Conservation (phyloP, 1,284 basidiomycete genomes). For the Athelia sp. region DNA sequence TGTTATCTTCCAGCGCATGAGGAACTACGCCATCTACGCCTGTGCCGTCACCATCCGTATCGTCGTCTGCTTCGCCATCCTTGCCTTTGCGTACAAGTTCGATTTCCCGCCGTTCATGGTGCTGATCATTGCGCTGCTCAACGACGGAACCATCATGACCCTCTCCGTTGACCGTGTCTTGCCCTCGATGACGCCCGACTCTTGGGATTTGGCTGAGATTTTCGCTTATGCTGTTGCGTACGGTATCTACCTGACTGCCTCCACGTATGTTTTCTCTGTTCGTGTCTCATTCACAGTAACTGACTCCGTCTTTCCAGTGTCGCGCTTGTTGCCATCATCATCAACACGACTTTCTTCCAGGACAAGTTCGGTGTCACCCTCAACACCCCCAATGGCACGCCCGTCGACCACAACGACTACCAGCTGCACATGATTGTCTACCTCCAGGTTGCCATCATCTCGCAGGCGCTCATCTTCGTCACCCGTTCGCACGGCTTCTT, state of each 20-base stretch:
- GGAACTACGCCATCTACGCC: slow-evolving; percentile 92
- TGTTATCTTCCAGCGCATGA: slow-evolving; percentile 97
- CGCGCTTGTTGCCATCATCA: slow-evolving; percentile 78
- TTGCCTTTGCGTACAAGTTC: slow-evolving; percentile 94
- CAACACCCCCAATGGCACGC: slow-evolving; percentile 30
- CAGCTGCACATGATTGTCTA: slow-evolving; percentile 81
- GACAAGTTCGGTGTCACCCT: slow-evolving; percentile 77
- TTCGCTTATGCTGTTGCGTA: slow-evolving; percentile 95
- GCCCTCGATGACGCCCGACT: slow-evolving; percentile 87
- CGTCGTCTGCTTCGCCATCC: slow-evolving; percentile 93
- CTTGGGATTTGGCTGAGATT: slow-evolving; percentile 95
- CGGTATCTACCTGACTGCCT: slow-evolving; percentile 87
- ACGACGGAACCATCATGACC: slow-evolving; percentile 99
- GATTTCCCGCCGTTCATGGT: slow-evolving; percentile 99
- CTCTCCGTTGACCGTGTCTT: slow-evolving; percentile 95
- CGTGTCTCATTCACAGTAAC: background rate
- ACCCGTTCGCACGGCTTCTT: slow-evolving; percentile 96
- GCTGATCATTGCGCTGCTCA: slow-evolving; percentile 93
- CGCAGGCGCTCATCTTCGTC: slow-evolving; percentile 96
- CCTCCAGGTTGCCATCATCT: slow-evolving; percentile 95
- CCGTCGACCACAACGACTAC: slow-evolving; percentile 65
- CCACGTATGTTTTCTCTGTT: slow-evolving; percentile 52
- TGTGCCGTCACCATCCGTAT: slow-evolving; percentile 97
- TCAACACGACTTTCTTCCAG: slow-evolving; percentile 89
- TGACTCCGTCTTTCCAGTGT: slow-evolving; percentile 42